Conservation (phyloP, 2,329 filamentous ascomycete genomes). For the Xylaria sp. region DNA sequence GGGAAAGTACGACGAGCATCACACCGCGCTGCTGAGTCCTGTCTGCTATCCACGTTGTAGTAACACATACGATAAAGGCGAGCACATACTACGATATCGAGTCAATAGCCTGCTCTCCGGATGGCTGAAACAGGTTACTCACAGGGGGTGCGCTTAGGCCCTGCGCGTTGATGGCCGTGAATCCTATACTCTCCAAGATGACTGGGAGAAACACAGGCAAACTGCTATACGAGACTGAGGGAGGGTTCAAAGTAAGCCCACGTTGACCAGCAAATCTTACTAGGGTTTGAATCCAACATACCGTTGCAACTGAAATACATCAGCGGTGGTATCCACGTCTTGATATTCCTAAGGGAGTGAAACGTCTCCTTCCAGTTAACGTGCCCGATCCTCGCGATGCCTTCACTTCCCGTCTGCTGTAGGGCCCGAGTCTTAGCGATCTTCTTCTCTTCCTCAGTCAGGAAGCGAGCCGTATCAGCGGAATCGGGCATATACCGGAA, state of each 20-base stretch:
- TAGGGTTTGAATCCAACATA: constrained; percentile 26
- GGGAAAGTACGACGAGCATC: constrained; percentile 61
- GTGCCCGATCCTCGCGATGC: constrained; percentile 53
- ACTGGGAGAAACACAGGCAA: constrained; percentile 69
- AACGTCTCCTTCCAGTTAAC: constrained; percentile 54
- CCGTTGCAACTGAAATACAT: constrained; percentile 51
- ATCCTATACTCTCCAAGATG: constrained; percentile 71
- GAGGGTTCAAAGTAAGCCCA: constrained; percentile 36
- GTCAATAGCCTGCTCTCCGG: background rate
- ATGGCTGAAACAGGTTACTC: background rate
- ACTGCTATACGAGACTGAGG: constrained; percentile 69
- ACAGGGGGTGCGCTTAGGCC: constrained; percentile 71
- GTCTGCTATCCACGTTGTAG: constrained; percentile 69
- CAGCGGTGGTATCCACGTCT: constrained; percentile 55
- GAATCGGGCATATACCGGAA: constrained; percentile 49
- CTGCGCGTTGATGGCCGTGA: constrained; percentile 69
- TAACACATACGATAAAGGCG: constrained; percentile 67
- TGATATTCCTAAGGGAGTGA: constrained; percentile 52
- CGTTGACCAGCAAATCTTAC: constrained; percentile 59
- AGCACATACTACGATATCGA: constrained; percentile 57
- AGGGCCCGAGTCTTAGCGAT: constrained; percentile 61
- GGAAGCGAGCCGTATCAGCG: constrained; percentile 57
- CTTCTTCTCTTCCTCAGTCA: constrained; percentile 62
- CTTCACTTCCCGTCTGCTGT: constrained; percentile 56
- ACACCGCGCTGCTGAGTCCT: constrained; percentile 66